Conservation (phyloP, 495 filamentous ascomycete species). For the Penicillium samsonianum region DNA sequence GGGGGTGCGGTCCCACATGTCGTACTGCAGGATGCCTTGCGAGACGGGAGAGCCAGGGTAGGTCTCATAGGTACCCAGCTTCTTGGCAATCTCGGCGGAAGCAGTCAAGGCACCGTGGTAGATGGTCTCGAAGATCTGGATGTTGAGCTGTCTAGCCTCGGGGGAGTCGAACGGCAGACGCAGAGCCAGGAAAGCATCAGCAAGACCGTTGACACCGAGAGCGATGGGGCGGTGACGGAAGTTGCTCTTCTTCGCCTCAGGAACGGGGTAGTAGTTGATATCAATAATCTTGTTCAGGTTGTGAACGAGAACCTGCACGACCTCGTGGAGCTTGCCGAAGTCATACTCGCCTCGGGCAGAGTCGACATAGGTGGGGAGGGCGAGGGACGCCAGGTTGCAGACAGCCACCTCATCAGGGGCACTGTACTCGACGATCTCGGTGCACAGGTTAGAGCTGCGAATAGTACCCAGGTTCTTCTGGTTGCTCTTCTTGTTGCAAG, state of each 20-base stretch:
- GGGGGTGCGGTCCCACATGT: conserved; percentile 96
- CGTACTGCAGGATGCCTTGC: conserved; percentile 93
- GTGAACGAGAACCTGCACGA: conserved; percentile 81
- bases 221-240: conserved; percentile 93
- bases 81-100: conserved; percentile 81
- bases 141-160: conserved; percentile 90
- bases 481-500: conserved; percentile 98
- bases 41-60: conserved; percentile 94
- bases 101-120: conserved; percentile 94
- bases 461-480: conserved; percentile 99
- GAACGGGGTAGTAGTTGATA: conserved; percentile 93
- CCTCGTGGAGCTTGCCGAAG: conserved; percentile 93
- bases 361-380: conserved; percentile 87
- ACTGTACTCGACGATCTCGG: conserved; percentile 96
- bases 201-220: conserved; percentile 95
- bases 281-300: conserved; percentile 99
- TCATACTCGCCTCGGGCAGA: conserved; percentile 78
- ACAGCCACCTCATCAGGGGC: conserved; percentile 98
- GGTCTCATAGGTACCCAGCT: conserved; percentile 79
- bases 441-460: conserved; percentile 97
- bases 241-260: conserved; percentile 91
- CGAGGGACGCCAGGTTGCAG: conserved; percentile 94
- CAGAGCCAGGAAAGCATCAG: conserved; percentile 97
- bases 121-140: conserved; percentile 98
- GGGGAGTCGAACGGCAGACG: conserved; percentile 96